Percentiles rank a stretch among this genome's conserved stretches.
phyloP scores from a whole-genome alignment of 163 green algal species.

The Scenedesmus sp. region DNA sequence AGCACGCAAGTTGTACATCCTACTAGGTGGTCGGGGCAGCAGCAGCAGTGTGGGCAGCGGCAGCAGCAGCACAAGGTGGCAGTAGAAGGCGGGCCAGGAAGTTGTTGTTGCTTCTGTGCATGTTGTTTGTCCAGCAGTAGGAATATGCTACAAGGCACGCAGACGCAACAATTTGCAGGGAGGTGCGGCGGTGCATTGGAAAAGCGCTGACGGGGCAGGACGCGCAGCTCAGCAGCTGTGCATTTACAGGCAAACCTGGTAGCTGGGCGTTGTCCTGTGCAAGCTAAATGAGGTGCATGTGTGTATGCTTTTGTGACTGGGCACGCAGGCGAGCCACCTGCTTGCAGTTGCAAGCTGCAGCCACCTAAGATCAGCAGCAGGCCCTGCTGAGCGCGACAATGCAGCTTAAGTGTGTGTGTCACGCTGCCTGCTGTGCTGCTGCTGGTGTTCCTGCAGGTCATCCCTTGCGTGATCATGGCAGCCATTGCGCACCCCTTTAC shows the following conservation, averaged over 20 bases:
- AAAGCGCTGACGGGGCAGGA: background rate
- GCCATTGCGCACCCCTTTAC: conserved; percentile 93
- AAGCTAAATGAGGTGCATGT: background rate
- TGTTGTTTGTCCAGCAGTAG: no score
- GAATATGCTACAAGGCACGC: no score
- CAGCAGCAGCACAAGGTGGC: background rate
- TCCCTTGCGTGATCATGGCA: conserved; percentile 90
- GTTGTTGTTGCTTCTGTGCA: no score
- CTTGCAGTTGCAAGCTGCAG: background rate
- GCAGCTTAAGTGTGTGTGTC: background rate
- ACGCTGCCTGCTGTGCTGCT: background rate
- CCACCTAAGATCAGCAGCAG: background rate
- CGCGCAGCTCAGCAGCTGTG: background rate
- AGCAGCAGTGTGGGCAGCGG: background rate
- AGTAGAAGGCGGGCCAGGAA: no score
- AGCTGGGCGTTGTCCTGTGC: background rate
- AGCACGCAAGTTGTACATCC: no score
- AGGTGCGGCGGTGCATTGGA: background rate
- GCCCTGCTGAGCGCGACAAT: background rate
- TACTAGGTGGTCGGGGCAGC: background rate
- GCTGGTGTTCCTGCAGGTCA: conserved; percentile 63
- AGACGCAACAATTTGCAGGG: background rate
- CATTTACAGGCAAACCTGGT: background rate
- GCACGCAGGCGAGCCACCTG: background rate
- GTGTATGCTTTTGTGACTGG: background rate